phyloP scores from a whole-genome alignment of 495 filamentous ascomycete genomes.

The Penicillium flavigenum region DNA sequence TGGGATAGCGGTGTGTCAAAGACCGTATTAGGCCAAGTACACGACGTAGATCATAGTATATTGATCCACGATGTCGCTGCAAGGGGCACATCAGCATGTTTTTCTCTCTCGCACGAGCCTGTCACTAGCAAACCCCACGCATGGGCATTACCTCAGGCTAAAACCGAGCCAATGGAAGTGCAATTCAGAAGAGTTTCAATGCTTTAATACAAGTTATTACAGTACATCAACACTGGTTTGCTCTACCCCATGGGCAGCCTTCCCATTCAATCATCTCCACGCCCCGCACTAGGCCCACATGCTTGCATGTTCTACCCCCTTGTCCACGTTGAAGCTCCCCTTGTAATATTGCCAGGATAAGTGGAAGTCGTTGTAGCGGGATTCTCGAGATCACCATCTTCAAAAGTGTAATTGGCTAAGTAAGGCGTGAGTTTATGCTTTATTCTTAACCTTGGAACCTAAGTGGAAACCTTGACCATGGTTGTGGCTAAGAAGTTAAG shows the following conservation, averaged over 20 bases:
- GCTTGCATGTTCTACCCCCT: neutral
- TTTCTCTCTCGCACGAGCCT: constrained; percentile 5
- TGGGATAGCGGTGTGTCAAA: constrained; percentile 6
- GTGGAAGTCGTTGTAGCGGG: neutral
- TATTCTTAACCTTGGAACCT: too few relatives aligned
- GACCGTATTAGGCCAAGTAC: neutral
- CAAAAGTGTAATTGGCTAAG: too few relatives aligned
- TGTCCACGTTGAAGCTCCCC: neutral
- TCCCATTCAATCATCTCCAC: neutral
- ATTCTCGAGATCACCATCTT: too few relatives aligned
- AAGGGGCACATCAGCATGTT: constrained; percentile 1
- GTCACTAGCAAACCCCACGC: constrained; percentile 5
- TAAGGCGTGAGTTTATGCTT: too few relatives aligned
- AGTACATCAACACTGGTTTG: neutral
- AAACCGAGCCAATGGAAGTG: neutral
- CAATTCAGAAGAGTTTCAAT: neutral
- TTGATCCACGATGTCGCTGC: constrained; percentile 7
- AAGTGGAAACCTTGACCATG: too few relatives aligned
- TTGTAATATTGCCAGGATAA: neutral
- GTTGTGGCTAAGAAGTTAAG: neutral
- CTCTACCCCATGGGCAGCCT: neutral
- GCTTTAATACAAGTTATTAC: neutral
- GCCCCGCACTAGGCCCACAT: neutral
- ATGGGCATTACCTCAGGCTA: neutral
- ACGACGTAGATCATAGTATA: neutral